Evolutionary conservation across 2,329 filamentous ascomycete species (phyloP), one percentile per base, ranked within the genome.

Genomic region (Fusarium duplospermum): DNA sequence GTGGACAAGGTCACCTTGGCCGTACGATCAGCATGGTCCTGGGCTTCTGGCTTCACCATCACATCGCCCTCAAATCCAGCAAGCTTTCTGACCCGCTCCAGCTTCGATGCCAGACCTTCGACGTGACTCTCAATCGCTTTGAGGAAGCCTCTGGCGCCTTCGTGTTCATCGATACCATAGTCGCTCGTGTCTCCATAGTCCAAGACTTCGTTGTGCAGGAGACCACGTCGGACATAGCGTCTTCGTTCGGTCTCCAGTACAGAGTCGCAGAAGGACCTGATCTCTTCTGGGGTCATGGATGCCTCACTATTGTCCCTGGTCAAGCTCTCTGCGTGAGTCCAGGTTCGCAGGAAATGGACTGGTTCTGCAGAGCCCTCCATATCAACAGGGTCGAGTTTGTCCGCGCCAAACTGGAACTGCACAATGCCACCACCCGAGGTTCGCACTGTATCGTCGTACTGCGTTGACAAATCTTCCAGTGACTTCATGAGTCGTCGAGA

Each of bases 401-500:
- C 96, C 35, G 96, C 96, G 81, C 96, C 96, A 78, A 97, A 99
- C 80, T 98, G 95, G 84, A 99, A 98, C 81, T 99, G 96, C 3
- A 99, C 95, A 70, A 99, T 93, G 35, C 92, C 92, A 9, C 93
- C 93, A 2, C 92, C 93, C 1, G 95, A 98, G 31, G 96, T 98
- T 66, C 96, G 91, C 1, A 99, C 96, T 0, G 96, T 99, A 78
- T 97, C 91, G 78, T 99, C 96, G 78, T 99, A 99, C 78, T 95
- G 91, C 1, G 94, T 94, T 1, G 95, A 98, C 4, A 98, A 86
- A 86, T 99, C 96, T 81, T 99, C 96, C 58, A 99, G 85, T 4
- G 94, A 98, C 84, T 99, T 99, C 96, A 99, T 99, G 81, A 99
- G 83, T 76, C 96, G 92, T 84, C 96, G 92, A 72, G 96, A 98